Evolutionary conservation across 805 yeast genomes (phyloP), one percentile per base, ranked within the genome.

Genomic region (Starmerella riodocensis): DNA sequence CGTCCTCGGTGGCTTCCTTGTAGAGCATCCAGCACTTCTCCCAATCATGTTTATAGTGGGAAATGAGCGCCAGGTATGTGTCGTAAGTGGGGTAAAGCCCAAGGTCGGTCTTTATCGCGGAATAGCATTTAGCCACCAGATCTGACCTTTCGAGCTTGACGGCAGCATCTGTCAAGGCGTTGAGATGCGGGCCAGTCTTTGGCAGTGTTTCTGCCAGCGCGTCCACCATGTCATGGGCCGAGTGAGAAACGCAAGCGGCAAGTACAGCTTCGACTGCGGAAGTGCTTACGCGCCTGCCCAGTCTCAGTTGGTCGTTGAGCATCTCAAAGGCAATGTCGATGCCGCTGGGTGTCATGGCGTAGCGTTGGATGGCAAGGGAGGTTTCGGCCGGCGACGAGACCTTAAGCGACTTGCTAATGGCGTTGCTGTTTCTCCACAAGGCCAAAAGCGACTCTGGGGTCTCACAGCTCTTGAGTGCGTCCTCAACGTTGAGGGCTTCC

Each of bases 331-430:
- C 52, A 20, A 26, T 17, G 18, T 43, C 50, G 12, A 48, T 16
- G 5, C 53, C 53, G 24, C 45, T 31, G 8, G 41, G 42, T 6
- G 50, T 39, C 19, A 25, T 16, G 2, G 50, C 48, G 26, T 47
- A 50, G 3, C 46, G 28, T 25, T 30, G 39, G 31, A 50, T 47
- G 12, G 32, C 9, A 19, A 34, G 20, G 9, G 48, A 44, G 18
- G 26, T 32, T 28, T 41, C 41, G 8, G 36, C n/a, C 4, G 24
- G 29, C 7, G 29, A n/a, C 9, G 19, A 4, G 3, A 21, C 9
- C 16, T 4, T 17, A n/a, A 4, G 9, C 6, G 30, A 4, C n/a
- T 17, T 16, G 8, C 24, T 18, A 13, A 5, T 9, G 12, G 9
- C 17, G 19, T 19, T 4, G 13, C 33, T 22, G 12, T 32, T 32